A percentile compares a stretch with the other conserved stretches of the same genome.
Evolutionary conservation across 176 grass and related monocot species (phyloP).

Genomic region (Zoysia pacifica): DNA sequence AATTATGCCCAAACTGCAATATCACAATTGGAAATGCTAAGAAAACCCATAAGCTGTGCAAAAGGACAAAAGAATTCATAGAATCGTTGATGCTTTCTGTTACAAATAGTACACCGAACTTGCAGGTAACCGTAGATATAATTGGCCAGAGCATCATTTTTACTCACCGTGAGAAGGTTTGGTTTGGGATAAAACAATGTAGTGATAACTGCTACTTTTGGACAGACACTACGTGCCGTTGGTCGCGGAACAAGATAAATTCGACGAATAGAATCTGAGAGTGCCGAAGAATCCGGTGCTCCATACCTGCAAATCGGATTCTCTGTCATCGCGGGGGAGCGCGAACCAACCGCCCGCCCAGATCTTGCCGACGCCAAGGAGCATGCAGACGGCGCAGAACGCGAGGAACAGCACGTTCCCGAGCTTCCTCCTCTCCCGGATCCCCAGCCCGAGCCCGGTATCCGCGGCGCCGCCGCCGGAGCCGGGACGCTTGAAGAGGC

Average conservation of each 20-base stretch:
- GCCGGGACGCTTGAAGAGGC: constrained; percentile 56
- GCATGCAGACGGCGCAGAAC: constrained; percentile 74
- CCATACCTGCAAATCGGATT: constrained; percentile 52
- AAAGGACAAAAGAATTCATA: background rate
- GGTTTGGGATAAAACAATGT: background rate
- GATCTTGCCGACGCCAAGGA: constrained; percentile 78
- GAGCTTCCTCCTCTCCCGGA: constrained; percentile 59
- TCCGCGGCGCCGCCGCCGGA: constrained; percentile 11
- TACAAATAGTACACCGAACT: background rate
- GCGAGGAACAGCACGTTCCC: constrained; percentile 79
- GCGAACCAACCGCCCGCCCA: constrained; percentile 62
- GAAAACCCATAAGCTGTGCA: background rate
- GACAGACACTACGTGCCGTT: background rate
- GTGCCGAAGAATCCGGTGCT: background rate
- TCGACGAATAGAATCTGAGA: background rate
- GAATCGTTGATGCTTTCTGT: background rate
- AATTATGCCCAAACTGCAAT: background rate
- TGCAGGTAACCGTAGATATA: constrained; percentile 12
- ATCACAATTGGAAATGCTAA: background rate
- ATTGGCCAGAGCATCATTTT: background rate
- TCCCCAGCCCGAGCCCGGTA: constrained; percentile 48
- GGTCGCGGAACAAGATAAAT: constrained; percentile 3
- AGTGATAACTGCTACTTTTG: background rate
- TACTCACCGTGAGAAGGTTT: background rate
- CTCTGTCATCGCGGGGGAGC: constrained; percentile 26